phyloP scores from a whole-genome alignment of 306 rosid genomes.

The Clitoria ternatea region DNA sequence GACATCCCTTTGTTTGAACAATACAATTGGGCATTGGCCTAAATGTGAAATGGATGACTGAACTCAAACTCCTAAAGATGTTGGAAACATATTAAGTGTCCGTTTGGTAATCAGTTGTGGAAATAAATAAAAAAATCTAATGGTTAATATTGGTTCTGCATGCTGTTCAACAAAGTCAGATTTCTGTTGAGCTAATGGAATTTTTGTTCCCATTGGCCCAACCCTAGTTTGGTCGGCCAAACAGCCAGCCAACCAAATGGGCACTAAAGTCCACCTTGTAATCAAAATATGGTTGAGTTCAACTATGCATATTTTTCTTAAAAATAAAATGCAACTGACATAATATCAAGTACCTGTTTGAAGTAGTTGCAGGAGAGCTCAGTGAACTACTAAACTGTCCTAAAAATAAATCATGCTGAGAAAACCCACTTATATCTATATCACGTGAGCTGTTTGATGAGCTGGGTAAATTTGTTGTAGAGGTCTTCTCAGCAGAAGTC shows the following conservation, averaged over 20 bases:
- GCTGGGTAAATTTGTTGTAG: constrained; percentile 44
- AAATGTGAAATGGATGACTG: constrained; percentile 1
- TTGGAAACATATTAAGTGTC: too few relatives aligned
- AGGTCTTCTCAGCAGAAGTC: constrained; percentile 33
- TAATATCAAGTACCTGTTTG: constrained; percentile 52
- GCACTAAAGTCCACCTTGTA: constrained; percentile 7
- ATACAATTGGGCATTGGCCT: not conserved
- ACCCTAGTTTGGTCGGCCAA: too few relatives aligned
- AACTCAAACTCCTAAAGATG: constrained; percentile 2
- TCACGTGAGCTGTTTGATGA: constrained; percentile 33
- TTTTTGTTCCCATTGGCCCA: too few relatives aligned
- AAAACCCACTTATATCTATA: constrained; percentile 42
- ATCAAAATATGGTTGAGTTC: constrained; percentile 1
- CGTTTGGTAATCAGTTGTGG: too few relatives aligned
- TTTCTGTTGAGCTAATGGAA: too few relatives aligned
- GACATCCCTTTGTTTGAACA: not conserved
- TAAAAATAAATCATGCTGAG: constrained; percentile 41
- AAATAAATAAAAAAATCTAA: too few relatives aligned
- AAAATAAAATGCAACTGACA: constrained; percentile 12
- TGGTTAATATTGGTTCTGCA: too few relatives aligned
- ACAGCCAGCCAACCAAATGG: too few relatives aligned
- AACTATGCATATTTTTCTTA: not conserved
- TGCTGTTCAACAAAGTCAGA: too few relatives aligned
- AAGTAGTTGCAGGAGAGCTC: constrained; percentile 39
- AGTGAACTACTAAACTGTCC: constrained; percentile 35